Evolutionary conservation across 495 filamentous ascomycete species (phyloP), one percentile per base, ranked within the genome.

Genomic region (Evernia prunastri): DNA sequence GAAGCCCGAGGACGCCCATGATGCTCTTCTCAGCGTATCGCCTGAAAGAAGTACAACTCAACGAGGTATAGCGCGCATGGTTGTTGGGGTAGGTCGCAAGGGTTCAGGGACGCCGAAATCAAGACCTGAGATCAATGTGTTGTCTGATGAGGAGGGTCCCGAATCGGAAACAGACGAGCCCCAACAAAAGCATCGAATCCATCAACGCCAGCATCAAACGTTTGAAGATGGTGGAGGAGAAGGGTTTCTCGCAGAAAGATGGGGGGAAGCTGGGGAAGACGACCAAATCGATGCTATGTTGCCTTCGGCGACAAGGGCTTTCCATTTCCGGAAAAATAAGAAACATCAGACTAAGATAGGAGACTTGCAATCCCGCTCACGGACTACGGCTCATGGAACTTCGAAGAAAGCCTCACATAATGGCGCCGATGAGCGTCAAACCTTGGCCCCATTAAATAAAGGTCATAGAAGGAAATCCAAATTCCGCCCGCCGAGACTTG

Each of bases 231-330:
- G 72, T 63, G 81, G 81, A 56, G 60, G 36, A 4, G 58, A 53
- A n/a, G 29, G n/a, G 25, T 15, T 59, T 9, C 15, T 54, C 13
- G 31, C 33, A 23, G 59, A 42, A 36, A 61, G 60, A 40, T 64
- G 61, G 62, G 68, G 63, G 4, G 67, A 69, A 25, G 77, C 80
- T 31, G 70, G 73, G 59, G 85, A 88, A 68, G 82, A 82, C 39
- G 82, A 87, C 64, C 77, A 77, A 31, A 75, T 88, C 31, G 83
- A 86, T 68, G 76, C 80, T 60, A 86, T 84, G 78, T 71, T 83
- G 54, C 76, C 81, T 23, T 51, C 78, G 23, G 37, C 42, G 25
- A 20, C 45, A 61, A 47, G 61, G 33, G n/a, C 42, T 51, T 27
- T 40, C 25, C 61, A 33, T 40, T 43, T 13, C 13, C 57, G 37